Conservation (phyloP, 768 basidiomycete genomes). For the Kockovaella imperatae region DNA sequence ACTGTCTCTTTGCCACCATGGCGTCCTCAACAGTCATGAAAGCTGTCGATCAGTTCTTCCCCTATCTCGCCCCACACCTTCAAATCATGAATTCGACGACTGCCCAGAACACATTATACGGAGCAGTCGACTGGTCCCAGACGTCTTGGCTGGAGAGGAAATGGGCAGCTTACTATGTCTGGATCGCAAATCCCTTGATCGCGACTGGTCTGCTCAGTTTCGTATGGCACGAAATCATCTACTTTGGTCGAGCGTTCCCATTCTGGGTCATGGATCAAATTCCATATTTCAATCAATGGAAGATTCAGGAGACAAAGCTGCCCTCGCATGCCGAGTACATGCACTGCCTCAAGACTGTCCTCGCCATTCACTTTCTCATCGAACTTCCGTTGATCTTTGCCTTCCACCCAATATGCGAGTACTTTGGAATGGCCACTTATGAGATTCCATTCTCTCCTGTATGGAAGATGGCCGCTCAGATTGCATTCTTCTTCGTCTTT, state of each 20-base stretch:
- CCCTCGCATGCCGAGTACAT: conserved; percentile 78
- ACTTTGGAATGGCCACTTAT: conserved; percentile 81
- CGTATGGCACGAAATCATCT: conserved; percentile 86
- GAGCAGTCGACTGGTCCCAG: conserved; percentile 31
- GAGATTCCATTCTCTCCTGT: conserved; percentile 82
- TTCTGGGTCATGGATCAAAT: conserved; percentile 94
- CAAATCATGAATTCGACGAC: conserved; percentile 66
- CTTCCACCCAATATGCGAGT: conserved; percentile 83
- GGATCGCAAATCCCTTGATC: conserved; percentile 77
- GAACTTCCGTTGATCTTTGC: conserved; percentile 85
- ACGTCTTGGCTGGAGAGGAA: conserved; percentile 54
- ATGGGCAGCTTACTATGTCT: conserved; percentile 77
- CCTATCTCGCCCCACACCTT: conserved; percentile 37
- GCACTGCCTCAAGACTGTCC: conserved; percentile 89
- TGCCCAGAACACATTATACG: conserved; percentile 65
- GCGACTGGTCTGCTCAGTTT: conserved; percentile 93
- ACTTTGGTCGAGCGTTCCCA: conserved; percentile 85
- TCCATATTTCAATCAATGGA: conserved; percentile 89
- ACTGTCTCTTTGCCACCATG: conserved; percentile 11
- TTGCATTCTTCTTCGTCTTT: conserved; percentile 84
- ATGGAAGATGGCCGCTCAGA: conserved; percentile 63
- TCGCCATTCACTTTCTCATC: conserved; percentile 90
- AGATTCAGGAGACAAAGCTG: conserved; percentile 76
- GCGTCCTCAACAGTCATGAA: conserved; percentile 21
- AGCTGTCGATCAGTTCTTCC: conserved; percentile 32